Conservation (phyloP, 768 basidiomycete genomes). For the Cyclocybe aegerita region DNA sequence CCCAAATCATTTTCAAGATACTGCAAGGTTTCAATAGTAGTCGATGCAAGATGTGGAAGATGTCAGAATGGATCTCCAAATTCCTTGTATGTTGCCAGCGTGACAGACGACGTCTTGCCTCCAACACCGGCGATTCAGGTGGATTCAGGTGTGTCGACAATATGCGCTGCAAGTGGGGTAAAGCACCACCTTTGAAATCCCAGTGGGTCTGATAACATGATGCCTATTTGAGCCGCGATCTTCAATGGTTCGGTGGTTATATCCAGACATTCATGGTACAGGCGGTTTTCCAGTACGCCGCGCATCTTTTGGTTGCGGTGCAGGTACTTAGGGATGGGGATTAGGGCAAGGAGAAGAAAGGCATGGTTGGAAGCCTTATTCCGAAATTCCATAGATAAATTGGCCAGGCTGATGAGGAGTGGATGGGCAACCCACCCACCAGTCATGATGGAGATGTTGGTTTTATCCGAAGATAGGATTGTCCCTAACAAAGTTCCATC, state of each 20-base stretch:
- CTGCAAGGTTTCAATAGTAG: constrained; percentile 17
- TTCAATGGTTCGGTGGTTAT: constrained; percentile 24
- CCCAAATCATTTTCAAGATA: constrained; percentile 1
- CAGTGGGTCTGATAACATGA: constrained; percentile 22
- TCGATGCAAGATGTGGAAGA: constrained; percentile 16
- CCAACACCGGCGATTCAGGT: constrained; percentile 24
- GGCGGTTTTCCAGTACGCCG: constrained; percentile 16
- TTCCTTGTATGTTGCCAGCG: constrained; percentile 25
- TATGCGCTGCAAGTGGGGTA: constrained; percentile 23
- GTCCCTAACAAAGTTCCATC: constrained; percentile 8
- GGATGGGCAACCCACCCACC: constrained; percentile 27
- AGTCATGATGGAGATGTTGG: constrained; percentile 12
- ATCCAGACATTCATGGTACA: constrained; percentile 24
- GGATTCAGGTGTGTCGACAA: constrained; percentile 29
- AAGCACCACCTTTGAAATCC: constrained; percentile 18
- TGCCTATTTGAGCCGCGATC: constrained; percentile 18
- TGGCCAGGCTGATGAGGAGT: constrained; percentile 23
- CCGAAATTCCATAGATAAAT: constrained; percentile 21
- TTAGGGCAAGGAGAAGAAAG: constrained; percentile 21
- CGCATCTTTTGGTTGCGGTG: constrained; percentile 15
- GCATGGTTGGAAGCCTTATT: constrained; percentile 25
- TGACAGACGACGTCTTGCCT: constrained; percentile 29
- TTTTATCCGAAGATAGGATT: constrained; percentile 22
- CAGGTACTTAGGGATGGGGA: constrained; percentile 27
- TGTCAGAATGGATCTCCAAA: constrained; percentile 30